phyloP scores from a whole-genome alignment of 1,139 yeast species.

The Geotrichum armillariae region DNA sequence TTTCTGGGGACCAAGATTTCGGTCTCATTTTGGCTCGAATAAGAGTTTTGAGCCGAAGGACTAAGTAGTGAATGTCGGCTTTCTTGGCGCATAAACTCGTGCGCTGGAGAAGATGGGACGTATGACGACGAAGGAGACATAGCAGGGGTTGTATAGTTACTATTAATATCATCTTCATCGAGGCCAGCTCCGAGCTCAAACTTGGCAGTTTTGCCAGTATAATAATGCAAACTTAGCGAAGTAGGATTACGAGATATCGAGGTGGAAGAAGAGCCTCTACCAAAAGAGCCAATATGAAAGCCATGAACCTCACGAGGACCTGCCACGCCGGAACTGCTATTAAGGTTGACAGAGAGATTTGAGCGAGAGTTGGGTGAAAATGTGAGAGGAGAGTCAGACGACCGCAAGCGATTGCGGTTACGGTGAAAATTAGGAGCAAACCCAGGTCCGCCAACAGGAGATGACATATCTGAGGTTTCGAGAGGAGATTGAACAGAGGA shows the following conservation, averaged over 20 bases:
- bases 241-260: slow-evolving; percentile 11
- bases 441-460: neutral
- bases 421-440: neutral
- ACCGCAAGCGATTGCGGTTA: neutral
- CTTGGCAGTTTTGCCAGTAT: slow-evolving; percentile 21
- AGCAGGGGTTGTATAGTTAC: slow-evolving; percentile 29
- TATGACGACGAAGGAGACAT: slow-evolving; percentile 28
- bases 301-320: slow-evolving; percentile 26
- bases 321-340: slow-evolving; percentile 24
- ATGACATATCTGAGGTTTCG: neutral
- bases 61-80: slow-evolving; percentile 6
- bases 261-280: slow-evolving; percentile 10
- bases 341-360: slow-evolving; percentile 23
- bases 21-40: slow-evolving; percentile 16
- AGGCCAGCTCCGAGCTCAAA: slow-evolving; percentile 31
- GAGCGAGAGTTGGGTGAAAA: slow-evolving; percentile 10
- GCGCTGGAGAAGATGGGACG: slow-evolving; percentile 18
- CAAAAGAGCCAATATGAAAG: slow-evolving; percentile 18
- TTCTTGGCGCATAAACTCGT: slow-evolving; percentile 2
- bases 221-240: slow-evolving; percentile 7
- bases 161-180: slow-evolving; percentile 24
- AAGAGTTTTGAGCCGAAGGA: slow-evolving; percentile 9
- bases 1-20: slow-evolving; percentile 26
- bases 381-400: neutral
- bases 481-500: neutral